Conservation (phyloP, 257 asterid genomes). For the Primulina huaijiensis region DNA sequence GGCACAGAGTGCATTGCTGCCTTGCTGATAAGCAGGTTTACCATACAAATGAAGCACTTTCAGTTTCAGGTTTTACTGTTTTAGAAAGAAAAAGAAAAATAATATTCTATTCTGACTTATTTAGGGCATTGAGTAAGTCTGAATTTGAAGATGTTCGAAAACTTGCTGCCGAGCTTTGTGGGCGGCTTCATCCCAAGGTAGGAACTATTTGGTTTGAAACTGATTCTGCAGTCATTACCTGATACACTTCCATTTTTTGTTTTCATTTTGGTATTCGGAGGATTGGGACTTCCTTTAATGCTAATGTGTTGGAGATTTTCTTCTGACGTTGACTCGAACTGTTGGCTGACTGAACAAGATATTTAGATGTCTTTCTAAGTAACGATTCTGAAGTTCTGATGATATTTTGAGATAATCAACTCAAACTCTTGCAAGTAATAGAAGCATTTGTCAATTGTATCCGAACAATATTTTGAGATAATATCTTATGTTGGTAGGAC, state of each 20-base stretch:
- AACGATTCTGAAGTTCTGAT: neutral
- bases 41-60: constrained; percentile 14
- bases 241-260: neutral
- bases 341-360: neutral
- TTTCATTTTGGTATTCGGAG: neutral
- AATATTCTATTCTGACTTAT: constrained; percentile 20
- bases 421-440: neutral
- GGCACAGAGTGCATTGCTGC: constrained; percentile 57
- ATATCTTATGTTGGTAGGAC: no score
- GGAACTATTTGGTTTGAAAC: constrained; percentile 21
- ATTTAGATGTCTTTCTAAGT: neutral
- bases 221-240: constrained; percentile 9
- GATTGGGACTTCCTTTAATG: constrained; percentile 1
- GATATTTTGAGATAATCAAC: neutral
- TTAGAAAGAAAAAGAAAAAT: constrained; percentile 14
- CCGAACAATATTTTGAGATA: no score
- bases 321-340: neutral
- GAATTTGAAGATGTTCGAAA: constrained; percentile 91
- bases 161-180: constrained; percentile 95
- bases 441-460: neutral
- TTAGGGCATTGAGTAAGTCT: constrained; percentile 64
- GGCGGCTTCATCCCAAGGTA: constrained; percentile 82
- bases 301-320: neutral
- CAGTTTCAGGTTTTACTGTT: constrained; percentile 7
- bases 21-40: constrained; percentile 67